Conservation (phyloP, 805 yeast genomes). For the Monosporozyma aerobia region DNA sequence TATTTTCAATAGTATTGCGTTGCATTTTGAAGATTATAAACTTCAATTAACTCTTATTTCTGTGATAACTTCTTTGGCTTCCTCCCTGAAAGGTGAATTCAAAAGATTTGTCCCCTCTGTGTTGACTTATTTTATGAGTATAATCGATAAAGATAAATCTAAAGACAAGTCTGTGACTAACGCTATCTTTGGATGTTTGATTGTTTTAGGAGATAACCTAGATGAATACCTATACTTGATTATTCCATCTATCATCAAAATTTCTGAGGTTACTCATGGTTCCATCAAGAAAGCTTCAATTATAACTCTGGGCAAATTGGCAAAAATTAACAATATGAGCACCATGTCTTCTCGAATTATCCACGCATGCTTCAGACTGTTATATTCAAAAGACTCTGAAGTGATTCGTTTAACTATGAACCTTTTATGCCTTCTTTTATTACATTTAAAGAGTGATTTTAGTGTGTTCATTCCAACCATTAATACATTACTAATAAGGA, state of each 20-base stretch:
- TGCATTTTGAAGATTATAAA: conserved; percentile 49
- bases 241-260: conserved; percentile 66
- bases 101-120: conserved; percentile 68
- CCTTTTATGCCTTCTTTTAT: conserved; percentile 59
- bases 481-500: conserved; percentile 48
- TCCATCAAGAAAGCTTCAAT: conserved; percentile 61
- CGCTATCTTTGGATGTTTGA: conserved; percentile 71
- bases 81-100: conserved; percentile 85
- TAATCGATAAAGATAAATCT: conserved; percentile 60
- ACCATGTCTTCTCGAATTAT: conserved; percentile 84
- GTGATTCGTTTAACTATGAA: conserved; percentile 56
- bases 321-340: conserved; percentile 55
- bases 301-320: conserved; percentile 66
- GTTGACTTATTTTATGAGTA: conserved; percentile 60
- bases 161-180: conserved; percentile 48
- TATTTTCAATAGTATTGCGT: conserved; percentile 61
- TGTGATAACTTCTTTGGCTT: conserved; percentile 70
- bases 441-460: conserved; percentile 73
- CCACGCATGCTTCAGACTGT: conserved; percentile 68
- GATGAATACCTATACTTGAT: conserved; percentile 81
- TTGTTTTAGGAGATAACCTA: conserved; percentile 71
- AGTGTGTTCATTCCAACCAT: conserved; percentile 75
- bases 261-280: conserved; percentile 59
- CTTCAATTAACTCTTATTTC: conserved; percentile 68
- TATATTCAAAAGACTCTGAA: conserved; percentile 42